Evolutionary conservation across 345 rosid species (phyloP).

Genomic region (Sisymbrium irio): DNA sequence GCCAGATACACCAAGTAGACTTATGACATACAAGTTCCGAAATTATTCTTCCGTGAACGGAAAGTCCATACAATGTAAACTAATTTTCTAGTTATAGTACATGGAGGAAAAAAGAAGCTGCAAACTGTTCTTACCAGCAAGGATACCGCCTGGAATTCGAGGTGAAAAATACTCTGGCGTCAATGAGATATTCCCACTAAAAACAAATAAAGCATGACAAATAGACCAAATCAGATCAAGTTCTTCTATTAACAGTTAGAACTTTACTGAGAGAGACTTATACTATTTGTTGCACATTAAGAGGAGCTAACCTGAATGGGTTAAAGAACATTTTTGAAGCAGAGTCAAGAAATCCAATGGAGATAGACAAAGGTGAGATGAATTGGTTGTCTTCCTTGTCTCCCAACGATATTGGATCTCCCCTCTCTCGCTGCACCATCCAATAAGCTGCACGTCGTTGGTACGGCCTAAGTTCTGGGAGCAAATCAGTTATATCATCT

Average conservation of each 20-base stretch:
- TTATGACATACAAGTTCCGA: not conserved
- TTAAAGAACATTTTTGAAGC: slow-evolving; percentile 77
- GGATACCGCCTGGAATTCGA: slow-evolving; percentile 80
- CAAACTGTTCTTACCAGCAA: slow-evolving; percentile 67
- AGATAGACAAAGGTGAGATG: slow-evolving; percentile 66
- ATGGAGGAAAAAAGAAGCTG: slow-evolving; percentile 15
- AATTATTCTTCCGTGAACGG: not conserved
- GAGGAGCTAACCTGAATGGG: slow-evolving; percentile 73
- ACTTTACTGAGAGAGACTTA: slow-evolving; percentile 1
- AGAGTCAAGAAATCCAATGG: slow-evolving; percentile 64
- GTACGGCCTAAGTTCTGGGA: slow-evolving; percentile 82
- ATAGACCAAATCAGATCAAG: slow-evolving; percentile 20
- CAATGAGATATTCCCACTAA: slow-evolving; percentile 84
- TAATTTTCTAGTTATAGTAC: not conserved
- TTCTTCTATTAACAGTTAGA: slow-evolving; percentile 15
- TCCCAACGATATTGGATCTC: slow-evolving; percentile 41
- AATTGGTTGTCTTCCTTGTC: slow-evolving; percentile 42
- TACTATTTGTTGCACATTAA: slow-evolving; percentile 2
- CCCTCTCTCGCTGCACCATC: slow-evolving; percentile 92
- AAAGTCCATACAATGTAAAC: not conserved
- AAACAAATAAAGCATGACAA: slow-evolving; percentile 23
- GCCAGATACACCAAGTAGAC: slow-evolving; percentile 5
- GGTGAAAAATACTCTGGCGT: slow-evolving; percentile 50
- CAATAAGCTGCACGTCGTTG: slow-evolving; percentile 93
- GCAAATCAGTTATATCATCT: slow-evolving; percentile 64